Conservation (phyloP, 2,329 filamentous ascomycete species). For the Penicillium glabrum region DNA sequence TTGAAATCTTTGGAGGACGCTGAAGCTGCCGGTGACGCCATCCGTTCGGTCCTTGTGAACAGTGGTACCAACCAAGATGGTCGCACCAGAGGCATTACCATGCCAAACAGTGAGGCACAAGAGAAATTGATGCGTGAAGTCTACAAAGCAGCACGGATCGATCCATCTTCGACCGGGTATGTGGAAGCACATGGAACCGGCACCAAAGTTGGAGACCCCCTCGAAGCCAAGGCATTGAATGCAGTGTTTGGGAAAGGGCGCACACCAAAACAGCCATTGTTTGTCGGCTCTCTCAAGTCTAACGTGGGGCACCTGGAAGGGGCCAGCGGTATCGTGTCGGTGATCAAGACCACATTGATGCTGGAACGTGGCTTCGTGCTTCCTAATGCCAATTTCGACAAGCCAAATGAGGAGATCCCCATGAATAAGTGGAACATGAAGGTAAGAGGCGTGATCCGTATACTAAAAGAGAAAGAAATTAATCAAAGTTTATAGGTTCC, state of each 20-base stretch:
- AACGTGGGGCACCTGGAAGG: conserved; percentile 33
- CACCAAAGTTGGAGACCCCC: conserved; percentile 35
- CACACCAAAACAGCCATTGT: conserved; percentile 18
- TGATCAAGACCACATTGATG: conserved; percentile 29
- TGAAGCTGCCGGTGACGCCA: conserved; percentile 25
- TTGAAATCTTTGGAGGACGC: conserved; percentile 26
- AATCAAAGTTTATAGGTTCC: conserved; percentile 13
- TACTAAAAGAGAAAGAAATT: neutral
- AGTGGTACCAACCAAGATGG: conserved; percentile 25
- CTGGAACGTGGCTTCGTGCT: conserved; percentile 29
- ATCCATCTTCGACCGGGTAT: conserved; percentile 29
- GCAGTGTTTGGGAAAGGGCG: conserved; percentile 23
- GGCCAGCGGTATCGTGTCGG: conserved; percentile 25
- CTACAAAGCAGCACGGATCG: conserved; percentile 39
- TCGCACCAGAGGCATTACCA: conserved; percentile 26
- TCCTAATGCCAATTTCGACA: conserved; percentile 26
- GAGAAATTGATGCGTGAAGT: conserved; percentile 37
- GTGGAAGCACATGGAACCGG: conserved; percentile 49
- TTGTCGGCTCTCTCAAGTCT: conserved; percentile 31
- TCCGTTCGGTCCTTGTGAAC: conserved; percentile 20
- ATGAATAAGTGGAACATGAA: conserved; percentile 28
- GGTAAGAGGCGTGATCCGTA: conserved; percentile 4
- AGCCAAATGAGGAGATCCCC: conserved; percentile 24
- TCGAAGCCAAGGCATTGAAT: conserved; percentile 26
- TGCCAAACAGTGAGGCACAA: conserved; percentile 35